These are phyloP conservation scores for Blastobotrys proliferans DNA, from an alignment of 1,139 yeast genomes.

Conservation along the genomic window DNA sequence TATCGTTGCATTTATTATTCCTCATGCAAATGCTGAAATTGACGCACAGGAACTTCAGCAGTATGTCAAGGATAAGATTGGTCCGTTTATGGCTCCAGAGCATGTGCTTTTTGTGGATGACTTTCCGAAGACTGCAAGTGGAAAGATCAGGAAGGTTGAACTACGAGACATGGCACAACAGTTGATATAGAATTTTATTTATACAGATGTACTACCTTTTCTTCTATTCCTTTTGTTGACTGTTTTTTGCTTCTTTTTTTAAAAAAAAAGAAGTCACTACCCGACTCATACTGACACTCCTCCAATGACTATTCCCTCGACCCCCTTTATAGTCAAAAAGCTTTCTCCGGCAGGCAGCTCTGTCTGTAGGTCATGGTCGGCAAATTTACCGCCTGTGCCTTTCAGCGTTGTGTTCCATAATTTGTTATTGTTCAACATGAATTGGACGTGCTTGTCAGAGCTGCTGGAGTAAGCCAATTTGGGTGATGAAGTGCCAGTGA, in stretches of 20 bases:
- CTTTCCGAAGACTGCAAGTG: constrained; percentile 36
- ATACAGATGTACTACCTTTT: neutral
- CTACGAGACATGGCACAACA: constrained; percentile 22
- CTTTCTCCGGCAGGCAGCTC: no score
- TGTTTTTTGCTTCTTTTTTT: no score
- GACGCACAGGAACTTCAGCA: constrained; percentile 22
- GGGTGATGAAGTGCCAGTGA: no score
- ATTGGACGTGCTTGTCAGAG: no score
- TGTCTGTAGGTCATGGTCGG: neutral
- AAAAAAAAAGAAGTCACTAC: no score
- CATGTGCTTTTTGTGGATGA: constrained; percentile 30
- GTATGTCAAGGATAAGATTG: constrained; percentile 27
- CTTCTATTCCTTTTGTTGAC: neutral
- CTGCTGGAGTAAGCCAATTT: no score
- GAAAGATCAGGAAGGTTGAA: constrained; percentile 35
- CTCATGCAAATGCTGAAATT: constrained; percentile 15
- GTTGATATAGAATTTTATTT: neutral
- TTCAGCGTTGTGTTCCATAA: neutral
- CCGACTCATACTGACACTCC: no score
- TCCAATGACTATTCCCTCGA: no score
- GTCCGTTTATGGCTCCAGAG: constrained; percentile 34
- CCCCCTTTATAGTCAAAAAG: no score
- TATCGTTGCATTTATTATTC: constrained; percentile 32
- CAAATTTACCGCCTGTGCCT: neutral
- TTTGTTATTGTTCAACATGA: neutral